Evolutionary conservation across 768 basidiomycete species (phyloP).

Genomic region (Termitomyces sp.): DNA sequence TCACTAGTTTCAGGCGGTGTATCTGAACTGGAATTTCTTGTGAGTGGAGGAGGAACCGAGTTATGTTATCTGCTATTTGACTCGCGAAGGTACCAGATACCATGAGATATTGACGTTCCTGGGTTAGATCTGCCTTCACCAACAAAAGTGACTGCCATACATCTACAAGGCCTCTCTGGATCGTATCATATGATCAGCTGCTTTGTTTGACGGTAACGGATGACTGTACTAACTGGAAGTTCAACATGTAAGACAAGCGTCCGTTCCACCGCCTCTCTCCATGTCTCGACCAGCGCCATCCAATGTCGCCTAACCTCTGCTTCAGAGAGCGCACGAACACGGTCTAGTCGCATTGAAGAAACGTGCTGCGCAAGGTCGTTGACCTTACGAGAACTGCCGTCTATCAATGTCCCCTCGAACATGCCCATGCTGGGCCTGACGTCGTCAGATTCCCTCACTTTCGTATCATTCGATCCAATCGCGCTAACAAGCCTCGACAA

Average conservation of each 20-base stretch:
- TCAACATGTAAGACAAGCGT: conserved; percentile 8
- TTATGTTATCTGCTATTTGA: conserved; percentile 28
- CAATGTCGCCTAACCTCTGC: conserved; percentile 33
- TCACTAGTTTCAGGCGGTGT: conserved; percentile 31
- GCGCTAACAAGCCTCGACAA: conserved; percentile 29
- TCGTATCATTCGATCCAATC: conserved; percentile 16
- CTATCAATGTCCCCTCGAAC: conserved; percentile 40
- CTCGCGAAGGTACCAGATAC: conserved; percentile 27
- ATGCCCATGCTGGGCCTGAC: conserved; percentile 27
- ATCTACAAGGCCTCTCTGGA: conserved; percentile 32
- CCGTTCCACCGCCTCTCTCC: conserved; percentile 24
- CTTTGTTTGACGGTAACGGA: not conserved
- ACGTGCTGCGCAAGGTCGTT: conserved; percentile 21
- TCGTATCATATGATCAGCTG: not conserved
- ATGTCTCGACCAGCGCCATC: conserved; percentile 31
- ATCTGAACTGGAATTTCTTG: conserved; percentile 24
- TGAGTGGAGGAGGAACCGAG: conserved; percentile 25
- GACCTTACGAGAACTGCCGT: conserved; percentile 19
- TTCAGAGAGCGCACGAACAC: conserved; percentile 29
- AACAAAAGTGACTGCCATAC: conserved; percentile 58
- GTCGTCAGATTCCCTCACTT: conserved; percentile 3
- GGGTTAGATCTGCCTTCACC: conserved; percentile 37
- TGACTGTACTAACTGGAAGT: conserved; percentile 17
- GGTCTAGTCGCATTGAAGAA: conserved; percentile 14
- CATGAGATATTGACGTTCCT: conserved; percentile 30